These are phyloP conservation scores for Plasmodium yoelii DNA, from an alignment of 169 alveolate species.

Conservation along the genomic window DNA sequence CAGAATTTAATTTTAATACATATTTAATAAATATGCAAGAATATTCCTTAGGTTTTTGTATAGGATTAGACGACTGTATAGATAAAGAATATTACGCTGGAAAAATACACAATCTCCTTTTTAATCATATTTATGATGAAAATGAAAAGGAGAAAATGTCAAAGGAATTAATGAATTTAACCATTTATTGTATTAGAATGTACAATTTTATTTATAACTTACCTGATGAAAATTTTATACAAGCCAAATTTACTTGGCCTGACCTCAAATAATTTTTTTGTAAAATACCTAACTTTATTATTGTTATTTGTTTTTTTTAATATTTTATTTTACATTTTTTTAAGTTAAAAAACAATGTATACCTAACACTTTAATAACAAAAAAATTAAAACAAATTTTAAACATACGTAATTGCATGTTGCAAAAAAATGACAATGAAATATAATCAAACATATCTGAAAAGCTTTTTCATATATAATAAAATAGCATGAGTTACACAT, in stretches of 20 bases:
- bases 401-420: too few species aligned
- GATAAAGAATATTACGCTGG: slow-evolving; percentile 60
- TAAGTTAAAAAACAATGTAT: too few species aligned
- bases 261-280: slow-evolving; percentile 20
- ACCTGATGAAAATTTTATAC: slow-evolving; percentile 54
- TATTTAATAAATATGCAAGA: slow-evolving; percentile 67
- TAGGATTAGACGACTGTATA: slow-evolving; percentile 69
- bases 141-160: slow-evolving; percentile 44
- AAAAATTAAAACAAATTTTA: too few species aligned
- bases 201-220: slow-evolving; percentile 38
- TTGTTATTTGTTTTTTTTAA: too few species aligned
- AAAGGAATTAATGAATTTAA: slow-evolving; percentile 42
- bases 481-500: slow-evolving; percentile 17
- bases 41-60: slow-evolving; percentile 71
- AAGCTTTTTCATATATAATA: background rate
- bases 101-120: slow-evolving; percentile 32
- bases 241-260: slow-evolving; percentile 73
- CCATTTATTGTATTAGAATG: slow-evolving; percentile 70
- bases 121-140: slow-evolving; percentile 66
- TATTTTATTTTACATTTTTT: too few species aligned
- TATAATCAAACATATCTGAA: too few species aligned
- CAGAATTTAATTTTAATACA: slow-evolving; percentile 65
- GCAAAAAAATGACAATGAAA: too few species aligned
- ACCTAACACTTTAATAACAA: too few species aligned
- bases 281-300: background rate